Conservation (phyloP, 495 filamentous ascomycete genomes). For the Talaromyces adpressus region DNA sequence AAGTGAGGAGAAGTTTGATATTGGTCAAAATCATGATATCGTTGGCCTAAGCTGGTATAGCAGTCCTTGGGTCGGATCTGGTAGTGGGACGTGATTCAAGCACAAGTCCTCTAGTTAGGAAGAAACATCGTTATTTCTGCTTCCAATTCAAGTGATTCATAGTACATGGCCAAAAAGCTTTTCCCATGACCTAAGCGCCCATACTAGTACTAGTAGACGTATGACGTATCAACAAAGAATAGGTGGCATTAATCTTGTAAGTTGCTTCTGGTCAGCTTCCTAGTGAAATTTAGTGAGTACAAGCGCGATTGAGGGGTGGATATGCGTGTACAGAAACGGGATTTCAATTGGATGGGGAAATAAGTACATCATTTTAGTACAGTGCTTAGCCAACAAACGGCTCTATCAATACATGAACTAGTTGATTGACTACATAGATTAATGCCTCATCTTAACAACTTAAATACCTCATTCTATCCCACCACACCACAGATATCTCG, state of each 20-base stretch:
- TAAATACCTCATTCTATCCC: neutral
- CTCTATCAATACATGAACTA: neutral
- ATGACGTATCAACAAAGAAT: neutral
- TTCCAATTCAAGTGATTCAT: no score
- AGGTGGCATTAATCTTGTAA: neutral
- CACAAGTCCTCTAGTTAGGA: no score
- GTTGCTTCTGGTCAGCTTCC: neutral
- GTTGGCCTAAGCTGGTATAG: no score
- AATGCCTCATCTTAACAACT: neutral
- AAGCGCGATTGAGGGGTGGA: neutral
- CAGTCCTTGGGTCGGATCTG: no score
- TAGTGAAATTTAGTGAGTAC: neutral
- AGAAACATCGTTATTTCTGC: no score
- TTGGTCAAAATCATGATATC: no score
- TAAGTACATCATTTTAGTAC: neutral
- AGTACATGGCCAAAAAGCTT: neutral
- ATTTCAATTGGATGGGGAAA: neutral
- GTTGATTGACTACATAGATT: neutral
- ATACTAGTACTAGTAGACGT: neutral
- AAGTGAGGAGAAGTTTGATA: no score
- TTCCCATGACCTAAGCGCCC: neutral
- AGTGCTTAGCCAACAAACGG: neutral
- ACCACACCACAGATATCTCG: neutral
- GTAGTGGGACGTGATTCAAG: no score
- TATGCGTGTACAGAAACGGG: neutral